Conservation (phyloP, 768 basidiomycete genomes). For the Amanita pallidorosea region DNA sequence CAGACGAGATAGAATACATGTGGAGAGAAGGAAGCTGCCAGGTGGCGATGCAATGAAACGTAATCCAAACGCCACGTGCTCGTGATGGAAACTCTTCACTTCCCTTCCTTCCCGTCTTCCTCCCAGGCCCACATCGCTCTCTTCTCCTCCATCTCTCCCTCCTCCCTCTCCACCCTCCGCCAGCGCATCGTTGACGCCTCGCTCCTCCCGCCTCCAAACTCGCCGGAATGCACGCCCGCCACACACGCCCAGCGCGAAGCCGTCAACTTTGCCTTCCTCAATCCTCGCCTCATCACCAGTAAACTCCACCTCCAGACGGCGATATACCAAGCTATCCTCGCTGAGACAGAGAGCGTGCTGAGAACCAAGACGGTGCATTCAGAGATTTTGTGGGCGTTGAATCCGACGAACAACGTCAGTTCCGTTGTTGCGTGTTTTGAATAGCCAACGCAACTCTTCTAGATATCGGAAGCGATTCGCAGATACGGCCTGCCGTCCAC, state of each 20-base stretch:
- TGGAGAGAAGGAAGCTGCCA: background rate
- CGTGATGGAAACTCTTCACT: background rate
- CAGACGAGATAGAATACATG: background rate
- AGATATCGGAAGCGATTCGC: constrained; percentile 85
- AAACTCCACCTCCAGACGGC: constrained; percentile 75
- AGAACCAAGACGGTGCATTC: constrained; percentile 86
- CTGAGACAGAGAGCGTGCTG: constrained; percentile 45
- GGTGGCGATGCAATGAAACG: background rate
- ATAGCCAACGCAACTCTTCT: background rate
- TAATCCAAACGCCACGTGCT: background rate
- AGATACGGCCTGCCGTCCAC: constrained; percentile 73
- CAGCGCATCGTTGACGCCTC: constrained; percentile 1
- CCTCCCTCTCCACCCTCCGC: background rate
- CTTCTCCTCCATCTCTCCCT: constrained; percentile 2
- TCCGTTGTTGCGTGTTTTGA: background rate
- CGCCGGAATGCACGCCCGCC: background rate
- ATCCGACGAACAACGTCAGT: constrained; percentile 75
- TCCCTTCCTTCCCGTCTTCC: background rate
- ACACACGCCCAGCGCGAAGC: constrained; percentile 63
- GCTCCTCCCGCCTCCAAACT: background rate
- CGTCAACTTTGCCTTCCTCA: constrained; percentile 89
- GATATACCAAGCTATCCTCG: constrained; percentile 70
- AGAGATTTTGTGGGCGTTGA: constrained; percentile 81
- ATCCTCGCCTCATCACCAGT: constrained; percentile 77
- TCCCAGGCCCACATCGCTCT: constrained; percentile 3